A percentile compares a stretch with the other conserved stretches of the same genome.
Conservation (phyloP, 306 rosid genomes). For the Cicer arietinum region DNA sequence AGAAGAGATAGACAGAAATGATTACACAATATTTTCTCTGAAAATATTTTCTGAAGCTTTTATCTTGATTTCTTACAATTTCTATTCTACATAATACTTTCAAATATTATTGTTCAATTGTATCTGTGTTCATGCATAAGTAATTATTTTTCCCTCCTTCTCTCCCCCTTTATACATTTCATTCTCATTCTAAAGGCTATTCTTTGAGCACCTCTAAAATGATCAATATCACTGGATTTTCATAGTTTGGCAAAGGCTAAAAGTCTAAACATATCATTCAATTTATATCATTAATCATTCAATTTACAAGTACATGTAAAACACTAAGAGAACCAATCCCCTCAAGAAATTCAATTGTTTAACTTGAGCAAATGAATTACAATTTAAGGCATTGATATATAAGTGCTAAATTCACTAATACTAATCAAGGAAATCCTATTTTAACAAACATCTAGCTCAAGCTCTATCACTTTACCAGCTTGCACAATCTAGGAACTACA, state of each 20-base stretch:
- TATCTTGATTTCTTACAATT: not conserved
- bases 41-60: not conserved
- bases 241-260: not conserved
- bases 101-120: slow-evolving; percentile 12
- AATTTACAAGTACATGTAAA: slow-evolving; percentile 9
- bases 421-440: not conserved
- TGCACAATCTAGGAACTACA: not conserved
- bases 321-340: not conserved
- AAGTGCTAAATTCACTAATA: not conserved
- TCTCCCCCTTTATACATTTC: not conserved
- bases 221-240: not conserved
- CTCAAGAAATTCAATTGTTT: not conserved
- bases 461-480: slow-evolving; percentile 6
- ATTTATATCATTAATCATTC: not conserved
- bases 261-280: slow-evolving; percentile 5
- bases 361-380: not conserved
- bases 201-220: not conserved
- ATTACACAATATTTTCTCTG: not conserved
- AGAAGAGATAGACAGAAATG: not conserved
- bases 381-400: not conserved
- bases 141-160: slow-evolving; percentile 14
- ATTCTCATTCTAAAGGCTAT: slow-evolving; percentile 14
- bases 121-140: slow-evolving; percentile 18
- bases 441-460: not conserved
- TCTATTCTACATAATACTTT: not conserved